Conservation (phyloP, 164 flowering plant genomes). For the Dillenia suffruticosa region DNA sequence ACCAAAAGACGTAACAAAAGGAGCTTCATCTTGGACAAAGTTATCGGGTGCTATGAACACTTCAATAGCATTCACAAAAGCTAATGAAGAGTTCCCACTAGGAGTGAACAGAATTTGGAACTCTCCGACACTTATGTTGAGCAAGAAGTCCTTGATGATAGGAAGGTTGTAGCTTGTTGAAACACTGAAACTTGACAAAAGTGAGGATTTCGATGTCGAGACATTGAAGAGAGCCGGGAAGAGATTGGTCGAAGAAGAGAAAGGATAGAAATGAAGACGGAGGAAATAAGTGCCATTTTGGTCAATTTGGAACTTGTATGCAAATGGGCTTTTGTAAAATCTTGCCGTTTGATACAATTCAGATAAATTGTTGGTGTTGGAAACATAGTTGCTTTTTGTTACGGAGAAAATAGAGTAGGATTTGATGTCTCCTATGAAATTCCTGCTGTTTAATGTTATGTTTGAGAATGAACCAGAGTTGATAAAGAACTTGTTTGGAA, state of each 20-base stretch:
- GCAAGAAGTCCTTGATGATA: conserved; percentile 25
- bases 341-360: conserved; percentile 35
- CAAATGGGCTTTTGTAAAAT: conserved; percentile 18
- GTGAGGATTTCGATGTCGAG: conserved; percentile 10
- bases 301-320: conserved; percentile 18
- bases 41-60: conserved; percentile 16
- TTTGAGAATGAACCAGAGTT: conserved; percentile 41
- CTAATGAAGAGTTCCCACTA: conserved; percentile 13
- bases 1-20: conserved; percentile 7
- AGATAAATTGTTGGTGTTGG: neutral
- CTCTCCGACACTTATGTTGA: conserved; percentile 3
- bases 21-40: conserved; percentile 6
- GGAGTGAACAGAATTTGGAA: conserved; percentile 25
- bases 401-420: conserved; percentile 10
- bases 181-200: conserved; percentile 16
- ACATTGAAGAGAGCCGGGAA: conserved; percentile 23
- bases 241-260: conserved; percentile 16
- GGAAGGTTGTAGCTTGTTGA: conserved; percentile 3
- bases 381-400: neutral
- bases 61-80: conserved; percentile 43
- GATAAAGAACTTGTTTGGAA: conserved; percentile 37
- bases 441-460: conserved; percentile 7
- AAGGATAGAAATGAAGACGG: conserved; percentile 48
- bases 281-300: conserved; percentile 22
- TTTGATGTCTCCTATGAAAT: conserved; percentile 26